phyloP scores from a whole-genome alignment of 2,329 filamentous ascomycete species.

The Raffaelea arxii region DNA sequence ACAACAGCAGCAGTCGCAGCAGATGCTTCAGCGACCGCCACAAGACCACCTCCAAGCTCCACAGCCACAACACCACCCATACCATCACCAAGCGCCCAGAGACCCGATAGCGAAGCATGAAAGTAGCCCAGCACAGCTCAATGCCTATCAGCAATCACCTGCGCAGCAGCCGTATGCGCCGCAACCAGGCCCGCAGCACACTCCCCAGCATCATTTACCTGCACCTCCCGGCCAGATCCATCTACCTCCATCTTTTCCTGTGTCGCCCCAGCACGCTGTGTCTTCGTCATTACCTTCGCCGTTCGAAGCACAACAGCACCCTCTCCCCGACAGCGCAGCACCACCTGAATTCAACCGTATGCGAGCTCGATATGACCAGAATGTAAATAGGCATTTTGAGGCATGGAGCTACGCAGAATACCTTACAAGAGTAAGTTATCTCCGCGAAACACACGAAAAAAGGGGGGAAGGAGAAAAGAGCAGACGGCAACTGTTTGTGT shows the following conservation, averaged over 20 bases:
- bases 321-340: conserved; percentile 33
- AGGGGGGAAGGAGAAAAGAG: background rate
- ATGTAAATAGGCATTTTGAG: conserved; percentile 39
- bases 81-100: conserved; percentile 18
- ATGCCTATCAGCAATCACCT: conserved; percentile 16
- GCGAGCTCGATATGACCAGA: conserved; percentile 11
- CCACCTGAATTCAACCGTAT: conserved; percentile 7
- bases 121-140: conserved; percentile 4
- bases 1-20: conserved; percentile 22
- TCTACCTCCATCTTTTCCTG: conserved; percentile 35
- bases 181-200: conserved; percentile 2
- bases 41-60: conserved; percentile 4
- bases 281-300: conserved; percentile 31
- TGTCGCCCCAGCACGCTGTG: conserved; percentile 39
- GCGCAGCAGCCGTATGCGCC: conserved; percentile 18
- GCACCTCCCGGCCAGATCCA: conserved; percentile 37
- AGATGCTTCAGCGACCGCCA: conserved; percentile 26
- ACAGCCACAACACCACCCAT: conserved; percentile 23
- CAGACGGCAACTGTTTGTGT: background rate
- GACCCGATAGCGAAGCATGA: background rate
- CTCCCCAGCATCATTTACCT: conserved; percentile 6
- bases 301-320: conserved; percentile 35
- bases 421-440: conserved; percentile 38
- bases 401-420: conserved; percentile 44
- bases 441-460: no score